These are phyloP conservation scores for Saccharomycopsis fermentans DNA, from an alignment of 805 yeast species.

Conservation along the genomic window DNA sequence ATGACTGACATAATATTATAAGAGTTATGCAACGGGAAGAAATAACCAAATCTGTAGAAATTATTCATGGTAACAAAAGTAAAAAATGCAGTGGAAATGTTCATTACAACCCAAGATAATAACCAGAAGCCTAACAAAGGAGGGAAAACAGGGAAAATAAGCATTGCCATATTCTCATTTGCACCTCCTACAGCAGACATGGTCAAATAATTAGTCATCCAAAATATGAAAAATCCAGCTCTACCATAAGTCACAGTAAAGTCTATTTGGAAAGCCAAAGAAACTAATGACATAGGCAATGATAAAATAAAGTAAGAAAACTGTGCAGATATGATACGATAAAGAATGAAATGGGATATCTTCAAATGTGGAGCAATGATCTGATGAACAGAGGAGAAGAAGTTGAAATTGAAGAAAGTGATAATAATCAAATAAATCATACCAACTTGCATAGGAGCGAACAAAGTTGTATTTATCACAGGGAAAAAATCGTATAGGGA, in stretches of 20 bases:
- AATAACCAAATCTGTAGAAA: constrained; percentile 47
- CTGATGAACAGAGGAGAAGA: constrained; percentile 42
- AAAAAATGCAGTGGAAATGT: constrained; percentile 51
- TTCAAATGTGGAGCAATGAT: constrained; percentile 32
- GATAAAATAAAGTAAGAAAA: constrained; percentile 44
- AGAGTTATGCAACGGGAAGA: constrained; percentile 59
- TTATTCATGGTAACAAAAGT: constrained; percentile 33
- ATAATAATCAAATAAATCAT: constrained; percentile 54
- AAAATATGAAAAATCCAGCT: constrained; percentile 55
- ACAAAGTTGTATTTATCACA: constrained; percentile 32
- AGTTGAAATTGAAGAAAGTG: constrained; percentile 56
- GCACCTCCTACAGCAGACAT: constrained; percentile 63
- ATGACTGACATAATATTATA: constrained; percentile 51
- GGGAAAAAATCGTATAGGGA: constrained; percentile 34
- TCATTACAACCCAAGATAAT: constrained; percentile 50
- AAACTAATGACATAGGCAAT: constrained; percentile 42
- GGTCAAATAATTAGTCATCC: constrained; percentile 51
- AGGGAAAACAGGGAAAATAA: constrained; percentile 40
- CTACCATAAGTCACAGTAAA: constrained; percentile 43
- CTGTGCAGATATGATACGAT: constrained; percentile 37
- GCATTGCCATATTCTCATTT: constrained; percentile 47
- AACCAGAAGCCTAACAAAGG: constrained; percentile 65
- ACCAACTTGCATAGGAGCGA: constrained; percentile 60
- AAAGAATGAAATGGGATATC: constrained; percentile 34
- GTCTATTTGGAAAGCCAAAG: constrained; percentile 53